Evolutionary conservation across 2,329 filamentous ascomycete species (phyloP).

Genomic region (Epichloe sp.): DNA sequence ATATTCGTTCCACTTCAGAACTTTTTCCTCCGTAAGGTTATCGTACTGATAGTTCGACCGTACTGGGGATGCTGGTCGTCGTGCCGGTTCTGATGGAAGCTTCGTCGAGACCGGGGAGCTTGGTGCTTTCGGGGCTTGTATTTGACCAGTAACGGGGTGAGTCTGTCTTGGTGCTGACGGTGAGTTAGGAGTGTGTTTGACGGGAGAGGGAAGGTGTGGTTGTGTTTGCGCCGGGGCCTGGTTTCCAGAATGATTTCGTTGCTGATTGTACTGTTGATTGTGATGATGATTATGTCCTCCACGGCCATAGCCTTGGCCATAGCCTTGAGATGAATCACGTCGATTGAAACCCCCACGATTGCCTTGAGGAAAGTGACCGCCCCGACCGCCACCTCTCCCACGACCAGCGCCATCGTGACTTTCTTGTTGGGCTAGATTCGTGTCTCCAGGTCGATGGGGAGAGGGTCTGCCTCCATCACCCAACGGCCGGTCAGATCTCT

Average conservation of each 20-base stretch:
- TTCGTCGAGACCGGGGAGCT: conserved; percentile 8
- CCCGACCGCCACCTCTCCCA: conserved; percentile 23
- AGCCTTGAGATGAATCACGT: conserved; percentile 35
- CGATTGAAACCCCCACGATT: conserved; percentile 35
- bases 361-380: conserved; percentile 26
- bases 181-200: conserved; percentile 8
- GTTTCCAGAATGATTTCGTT: conserved; percentile 8
- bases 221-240: conserved; percentile 10
- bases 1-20: conserved; percentile 53
- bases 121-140: conserved; percentile 7
- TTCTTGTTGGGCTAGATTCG: conserved; percentile 43
- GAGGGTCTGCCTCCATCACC: conserved; percentile 41
- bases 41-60: conserved; percentile 54
- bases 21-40: conserved; percentile 56
- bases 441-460: conserved; percentile 49
- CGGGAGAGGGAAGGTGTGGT: conserved; percentile 11
- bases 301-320: conserved; percentile 20
- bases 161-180: conserved; percentile 8
- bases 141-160: neutral
- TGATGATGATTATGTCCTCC: conserved; percentile 12
- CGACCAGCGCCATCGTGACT: conserved; percentile 36
- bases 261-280: conserved; percentile 8
- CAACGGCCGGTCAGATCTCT: conserved; percentile 39
- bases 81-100: conserved; percentile 10
- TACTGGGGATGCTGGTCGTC: conserved; percentile 16